Percentiles rank a stretch among this genome's conserved stretches.
phyloP scores from a whole-genome alignment of 495 filamentous ascomycete genomes.

The Stereocaulon alpinum region DNA sequence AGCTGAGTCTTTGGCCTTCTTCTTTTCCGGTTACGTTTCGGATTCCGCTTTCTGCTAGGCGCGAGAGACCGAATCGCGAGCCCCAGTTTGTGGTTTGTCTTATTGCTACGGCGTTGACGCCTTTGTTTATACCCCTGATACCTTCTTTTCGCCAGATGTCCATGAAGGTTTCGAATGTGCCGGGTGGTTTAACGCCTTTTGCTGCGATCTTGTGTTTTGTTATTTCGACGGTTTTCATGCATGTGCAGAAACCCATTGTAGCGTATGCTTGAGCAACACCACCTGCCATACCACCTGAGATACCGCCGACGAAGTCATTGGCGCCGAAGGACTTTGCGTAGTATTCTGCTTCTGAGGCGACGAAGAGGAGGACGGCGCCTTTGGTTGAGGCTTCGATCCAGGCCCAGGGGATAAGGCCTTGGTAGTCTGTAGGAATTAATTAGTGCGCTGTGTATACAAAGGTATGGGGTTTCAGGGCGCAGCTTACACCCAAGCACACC shows the following conservation, averaged over 20 bases:
- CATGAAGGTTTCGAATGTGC: conserved; percentile 91
- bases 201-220: conserved; percentile 93
- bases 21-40: conserved; percentile 71
- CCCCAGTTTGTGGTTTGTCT: conserved; percentile 99
- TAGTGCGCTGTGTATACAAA: neutral
- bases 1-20: conserved; percentile 61
- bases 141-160: conserved; percentile 93
- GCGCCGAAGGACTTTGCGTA: conserved; percentile 74
- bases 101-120: conserved; percentile 96
- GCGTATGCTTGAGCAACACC: conserved; percentile 97
- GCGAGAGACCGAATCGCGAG: conserved; percentile 82
- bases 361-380: conserved; percentile 96
- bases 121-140: conserved; percentile 92
- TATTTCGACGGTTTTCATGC: conserved; percentile 99
- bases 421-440: conserved; percentile 62
- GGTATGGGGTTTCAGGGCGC: neutral
- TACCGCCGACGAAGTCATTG: conserved; percentile 75
- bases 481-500: conserved; percentile 87
- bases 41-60: conserved; percentile 83
- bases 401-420: conserved; percentile 99
- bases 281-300: conserved; percentile 82
- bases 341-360: conserved; percentile 96
- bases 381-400: conserved; percentile 99
- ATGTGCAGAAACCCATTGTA: conserved; percentile 99
- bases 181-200: conserved; percentile 66